These are phyloP conservation scores for Dipodascopsis tothii DNA, from an alignment of 805 yeast species.

Conservation along the genomic window DNA sequence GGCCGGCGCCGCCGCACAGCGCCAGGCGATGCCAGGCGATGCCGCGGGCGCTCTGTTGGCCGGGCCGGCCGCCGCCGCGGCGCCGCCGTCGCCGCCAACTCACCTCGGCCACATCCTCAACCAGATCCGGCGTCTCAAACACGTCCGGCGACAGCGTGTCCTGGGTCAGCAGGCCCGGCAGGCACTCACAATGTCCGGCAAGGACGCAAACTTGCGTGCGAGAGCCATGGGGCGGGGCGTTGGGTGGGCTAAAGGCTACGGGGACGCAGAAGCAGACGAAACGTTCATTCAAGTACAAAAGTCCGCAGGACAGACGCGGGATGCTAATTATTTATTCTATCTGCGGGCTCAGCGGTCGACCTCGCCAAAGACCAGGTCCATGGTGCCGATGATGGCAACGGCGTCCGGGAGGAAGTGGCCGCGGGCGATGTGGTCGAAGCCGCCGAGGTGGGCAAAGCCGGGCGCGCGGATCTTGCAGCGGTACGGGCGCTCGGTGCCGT, in stretches of 20 bases:
- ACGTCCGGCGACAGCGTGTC: slow-evolving; percentile 22
- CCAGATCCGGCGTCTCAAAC: slow-evolving; percentile 17
- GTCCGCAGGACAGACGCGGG: neutral
- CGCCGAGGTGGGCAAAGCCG: slow-evolving; percentile 83
- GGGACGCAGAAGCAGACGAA: neutral
- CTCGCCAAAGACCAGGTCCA: slow-evolving; percentile 92
- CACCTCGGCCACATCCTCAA: too few species aligned
- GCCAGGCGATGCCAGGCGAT: too few species aligned
- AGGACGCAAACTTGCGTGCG: slow-evolving; percentile 9
- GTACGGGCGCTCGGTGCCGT: slow-evolving; percentile 85
- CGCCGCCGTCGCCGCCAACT: too few species aligned
- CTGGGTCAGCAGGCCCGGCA: slow-evolving; percentile 1
- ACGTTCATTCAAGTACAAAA: neutral
- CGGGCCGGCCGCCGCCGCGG: too few species aligned
- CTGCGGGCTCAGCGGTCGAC: slow-evolving; percentile 78
- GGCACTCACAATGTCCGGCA: slow-evolving; percentile 12
- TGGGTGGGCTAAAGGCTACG: neutral
- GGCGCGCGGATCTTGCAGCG: slow-evolving; percentile 93
- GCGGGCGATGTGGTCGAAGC: slow-evolving; percentile 78
- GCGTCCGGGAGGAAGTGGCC: slow-evolving; percentile 87
- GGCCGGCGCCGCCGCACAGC: too few species aligned
- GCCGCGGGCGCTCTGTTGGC: too few species aligned
- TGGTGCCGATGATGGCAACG: slow-evolving; percentile 88
- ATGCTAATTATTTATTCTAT: too few species aligned
- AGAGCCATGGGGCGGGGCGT: too few species aligned